A percentile compares a stretch with the other conserved stretches of the same genome.
These are phyloP conservation scores for Trapa bicornis DNA, from an alignment of 345 rosid species.

Conservation along the genomic window DNA sequence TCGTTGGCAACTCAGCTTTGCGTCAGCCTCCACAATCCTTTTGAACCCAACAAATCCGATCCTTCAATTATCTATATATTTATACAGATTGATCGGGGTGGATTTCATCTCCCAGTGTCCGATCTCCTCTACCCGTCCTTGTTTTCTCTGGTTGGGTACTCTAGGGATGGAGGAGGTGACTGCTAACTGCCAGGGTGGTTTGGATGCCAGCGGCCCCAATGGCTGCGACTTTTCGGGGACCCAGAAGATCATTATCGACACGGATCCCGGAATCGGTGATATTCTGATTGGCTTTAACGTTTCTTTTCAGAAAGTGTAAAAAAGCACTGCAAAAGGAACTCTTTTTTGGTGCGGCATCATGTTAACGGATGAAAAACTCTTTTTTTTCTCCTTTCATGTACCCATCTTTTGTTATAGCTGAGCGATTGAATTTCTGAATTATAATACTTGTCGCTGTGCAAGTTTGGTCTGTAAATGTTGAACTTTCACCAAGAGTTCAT, in stretches of 20 bases:
- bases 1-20: neutral
- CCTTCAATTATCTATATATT: neutral
- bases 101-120: neutral
- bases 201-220: constrained; percentile 2
- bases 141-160: neutral
- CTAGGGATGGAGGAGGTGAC: neutral
- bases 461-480: no score
- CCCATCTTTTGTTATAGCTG: neutral
- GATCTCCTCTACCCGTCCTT: neutral
- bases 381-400: neutral
- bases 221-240: constrained; percentile 17
- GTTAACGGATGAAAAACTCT: neutral
- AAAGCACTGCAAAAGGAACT: neutral
- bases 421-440: neutral
- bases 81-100: neutral
- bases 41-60: neutral
- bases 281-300: neutral
- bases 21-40: neutral
- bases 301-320: neutral
- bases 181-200: neutral
- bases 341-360: neutral
- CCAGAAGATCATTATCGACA: constrained; percentile 82
- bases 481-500: neutral
- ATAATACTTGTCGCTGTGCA: neutral
- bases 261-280: constrained; percentile 97